Evolutionary conservation across 2,329 filamentous ascomycete species (phyloP), one percentile per base, ranked within the genome.

Genomic region (Leptographium galeiforme): DNA sequence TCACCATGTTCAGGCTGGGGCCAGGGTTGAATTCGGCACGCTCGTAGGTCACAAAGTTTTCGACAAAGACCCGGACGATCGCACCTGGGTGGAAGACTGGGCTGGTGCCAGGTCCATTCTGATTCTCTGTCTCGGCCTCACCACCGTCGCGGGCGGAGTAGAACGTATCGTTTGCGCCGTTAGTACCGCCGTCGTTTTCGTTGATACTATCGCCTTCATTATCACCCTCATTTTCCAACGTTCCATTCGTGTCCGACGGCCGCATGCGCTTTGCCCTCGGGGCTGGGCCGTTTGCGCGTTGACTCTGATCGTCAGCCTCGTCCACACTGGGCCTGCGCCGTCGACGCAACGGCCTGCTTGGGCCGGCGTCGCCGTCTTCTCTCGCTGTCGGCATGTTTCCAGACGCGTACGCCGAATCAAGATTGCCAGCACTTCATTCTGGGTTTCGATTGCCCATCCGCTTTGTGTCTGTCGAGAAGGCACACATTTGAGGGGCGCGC

Each of bases 1-100:
- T 95, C 52, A 98, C 84, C 91, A 98, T 97, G 66, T 98, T 98
- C 63, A 98, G 69, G 64, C 87, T 91, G 1, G 93, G 91, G 0
- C 93, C 93, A 13, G 89, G 89, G 55, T 85, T 81, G 67, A 97
- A 96, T 59, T 95, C 90, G 53, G 89, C 91, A 52, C 84, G 82
- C 50, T 87, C 89, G 69, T 98, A 98, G 0, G 93, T 98, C 53
- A 98, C 89, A 61, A 98, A 98, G 67, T 97, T 87, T 49, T 77
- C 79, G 46, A 97, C 76, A 60, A 82, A 85, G 48, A 98, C 89
- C 39, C 90, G 81, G 49, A 96, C 82, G 60, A 98, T 94, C 11
- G 93, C 85, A 12, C 93, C 93, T 3, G 89, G 82, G 58, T 87
- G 77, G 57, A 77, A 81, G 11, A 68, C 65, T 48, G 61, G 57